A percentile compares a stretch with the other conserved stretches of the same genome.
Evolutionary conservation across 192 early-diverging fungal species (phyloP).

Genomic region (Linnemannia schmuckeri): DNA sequence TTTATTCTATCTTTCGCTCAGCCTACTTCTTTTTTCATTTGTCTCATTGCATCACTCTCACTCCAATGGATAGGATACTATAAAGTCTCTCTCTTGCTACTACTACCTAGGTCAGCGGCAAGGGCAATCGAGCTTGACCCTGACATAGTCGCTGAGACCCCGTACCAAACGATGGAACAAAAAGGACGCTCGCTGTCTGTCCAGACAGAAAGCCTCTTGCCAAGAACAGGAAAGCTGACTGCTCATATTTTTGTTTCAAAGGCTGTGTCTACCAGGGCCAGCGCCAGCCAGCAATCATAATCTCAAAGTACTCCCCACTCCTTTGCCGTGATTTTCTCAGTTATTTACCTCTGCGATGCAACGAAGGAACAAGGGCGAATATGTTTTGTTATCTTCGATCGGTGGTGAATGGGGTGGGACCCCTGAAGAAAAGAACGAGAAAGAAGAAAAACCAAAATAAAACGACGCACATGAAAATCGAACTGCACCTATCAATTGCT

Average conservation of each 20-base stretch:
- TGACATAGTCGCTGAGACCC: neutral
- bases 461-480: constrained; percentile 1
- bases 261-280: neutral
- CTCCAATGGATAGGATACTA: neutral
- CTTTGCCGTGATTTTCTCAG: neutral
- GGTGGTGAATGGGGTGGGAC: neutral
- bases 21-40: neutral
- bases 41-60: neutral
- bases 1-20: neutral
- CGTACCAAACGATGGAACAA: neutral
- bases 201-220: neutral
- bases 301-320: neutral
- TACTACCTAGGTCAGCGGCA: no score
- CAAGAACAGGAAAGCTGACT: neutral
- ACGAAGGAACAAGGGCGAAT: neutral
- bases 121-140: neutral
- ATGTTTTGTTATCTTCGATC: neutral
- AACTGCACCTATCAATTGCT: neutral
- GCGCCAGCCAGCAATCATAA: neutral
- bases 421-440: neutral
- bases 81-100: neutral
- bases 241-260: neutral
- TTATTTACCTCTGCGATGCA: neutral
- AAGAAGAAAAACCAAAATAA: neutral
- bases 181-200: neutral